Evolutionary conservation across 73 alveolate species (phyloP).

Genomic region (Effrenium voratum): DNA sequence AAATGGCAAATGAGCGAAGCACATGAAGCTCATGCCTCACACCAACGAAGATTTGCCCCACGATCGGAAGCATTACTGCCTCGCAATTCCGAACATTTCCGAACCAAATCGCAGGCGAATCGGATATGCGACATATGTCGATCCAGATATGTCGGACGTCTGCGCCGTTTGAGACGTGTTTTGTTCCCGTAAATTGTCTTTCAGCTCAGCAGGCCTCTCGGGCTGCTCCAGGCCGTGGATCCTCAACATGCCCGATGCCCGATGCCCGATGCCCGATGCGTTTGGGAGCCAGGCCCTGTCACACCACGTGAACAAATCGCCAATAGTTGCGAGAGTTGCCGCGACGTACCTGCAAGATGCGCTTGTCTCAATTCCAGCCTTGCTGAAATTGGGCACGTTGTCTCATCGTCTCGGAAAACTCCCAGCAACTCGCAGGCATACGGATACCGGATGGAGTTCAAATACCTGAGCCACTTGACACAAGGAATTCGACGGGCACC

Average conservation of each 20-base stretch:
- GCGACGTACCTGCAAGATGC: conserved; percentile 10
- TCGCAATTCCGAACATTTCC: no score
- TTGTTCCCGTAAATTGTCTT: no score
- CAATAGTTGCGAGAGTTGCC: conserved; percentile 29
- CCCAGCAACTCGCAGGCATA: conserved; percentile 77
- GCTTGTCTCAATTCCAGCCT: not conserved
- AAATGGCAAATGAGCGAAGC: not conserved
- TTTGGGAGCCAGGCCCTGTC: no score
- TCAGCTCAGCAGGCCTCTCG: conserved; percentile 15
- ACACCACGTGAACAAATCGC: conserved; percentile 79
- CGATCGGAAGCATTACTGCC: conserved; percentile 80
- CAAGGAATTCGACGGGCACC: no score
- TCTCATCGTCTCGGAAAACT: conserved; percentile 80
- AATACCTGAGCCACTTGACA: conserved; percentile 52
- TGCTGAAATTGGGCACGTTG: conserved; percentile 70
- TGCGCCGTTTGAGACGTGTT: no score
- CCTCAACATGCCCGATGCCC: no score
- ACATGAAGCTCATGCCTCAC: not conserved
- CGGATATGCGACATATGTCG: no score
- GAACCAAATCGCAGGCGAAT: no score
- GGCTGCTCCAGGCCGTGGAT: conserved; percentile 58
- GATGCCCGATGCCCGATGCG: no score
- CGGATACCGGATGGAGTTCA: conserved; percentile 78
- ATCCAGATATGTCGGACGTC: no score
- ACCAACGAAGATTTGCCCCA: conserved; percentile 57